phyloP scores from a whole-genome alignment of 306 rosid genomes.

The Sechiopsis laciniata region DNA sequence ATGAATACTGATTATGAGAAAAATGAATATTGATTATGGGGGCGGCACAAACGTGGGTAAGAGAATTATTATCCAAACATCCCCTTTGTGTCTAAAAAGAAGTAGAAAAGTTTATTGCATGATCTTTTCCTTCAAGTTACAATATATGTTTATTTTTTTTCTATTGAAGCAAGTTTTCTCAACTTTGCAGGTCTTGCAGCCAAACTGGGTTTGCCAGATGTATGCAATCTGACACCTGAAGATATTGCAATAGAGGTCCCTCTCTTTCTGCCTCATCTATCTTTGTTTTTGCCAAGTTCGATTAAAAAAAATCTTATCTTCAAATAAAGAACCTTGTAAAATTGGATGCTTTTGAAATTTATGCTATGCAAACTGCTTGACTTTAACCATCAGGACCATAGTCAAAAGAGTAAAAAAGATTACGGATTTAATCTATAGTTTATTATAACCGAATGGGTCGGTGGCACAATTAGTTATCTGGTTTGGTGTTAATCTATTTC shows the following conservation, averaged over 20 bases:
- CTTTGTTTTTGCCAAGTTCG: constrained; percentile 19
- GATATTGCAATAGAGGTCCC: constrained; percentile 80
- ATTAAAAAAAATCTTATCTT: constrained; percentile 11
- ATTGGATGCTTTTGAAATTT: background rate
- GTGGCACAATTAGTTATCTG: too few species aligned
- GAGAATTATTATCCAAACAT: too few species aligned
- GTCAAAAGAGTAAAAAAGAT: too few species aligned
- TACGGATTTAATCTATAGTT: too few species aligned
- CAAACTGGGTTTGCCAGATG: constrained; percentile 52
- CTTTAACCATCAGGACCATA: too few species aligned
- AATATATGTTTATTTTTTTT: background rate
- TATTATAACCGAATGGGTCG: too few species aligned
- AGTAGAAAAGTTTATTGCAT: too few species aligned
- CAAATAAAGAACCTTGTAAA: background rate
- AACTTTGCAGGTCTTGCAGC: constrained; percentile 62
- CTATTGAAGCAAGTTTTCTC: constrained; percentile 3
- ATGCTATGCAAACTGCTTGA: background rate
- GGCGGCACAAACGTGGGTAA: too few species aligned
- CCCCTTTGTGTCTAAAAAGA: background rate
- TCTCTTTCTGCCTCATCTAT: constrained; percentile 24
- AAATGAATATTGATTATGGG: too few species aligned
- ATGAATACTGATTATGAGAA: too few species aligned
- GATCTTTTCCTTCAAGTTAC: background rate
- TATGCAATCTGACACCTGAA: constrained; percentile 59
- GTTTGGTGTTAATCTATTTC: too few species aligned